Evolutionary conservation across 495 filamentous ascomycete genomes (phyloP), one percentile per base, ranked within the genome.

Genomic region (Staphylotrichum longicolle): DNA sequence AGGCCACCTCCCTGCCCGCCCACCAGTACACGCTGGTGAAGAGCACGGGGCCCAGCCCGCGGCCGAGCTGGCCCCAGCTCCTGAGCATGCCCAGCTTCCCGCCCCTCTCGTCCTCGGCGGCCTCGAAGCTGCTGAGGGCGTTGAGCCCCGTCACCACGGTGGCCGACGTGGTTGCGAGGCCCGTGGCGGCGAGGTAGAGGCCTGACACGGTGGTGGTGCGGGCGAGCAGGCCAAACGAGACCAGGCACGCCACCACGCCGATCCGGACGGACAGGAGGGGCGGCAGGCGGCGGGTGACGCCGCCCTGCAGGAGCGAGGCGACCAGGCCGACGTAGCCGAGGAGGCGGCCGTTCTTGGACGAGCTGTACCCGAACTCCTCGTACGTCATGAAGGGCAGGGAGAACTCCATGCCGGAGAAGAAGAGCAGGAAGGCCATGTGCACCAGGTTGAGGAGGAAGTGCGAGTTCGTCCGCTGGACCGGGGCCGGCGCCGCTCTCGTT

Each of bases 11-110:
- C 44, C 94, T 78, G 0, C 95, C 94, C 37, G 91, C 93, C 95
- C 95, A 99, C 94, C 94, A 99, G 76, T 98, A 99, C 60, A 99
- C 79, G n/a, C 90, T 88, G 65, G 93, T 97, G 68, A 98, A 99
- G 49, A 95, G 70, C 32, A 98, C 67, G 2, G 94, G 94, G 0
- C 94, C 94, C 20, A 93, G 72, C 4, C 93, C 90, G 30, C 95
- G 79, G 3, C 94, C 95, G 9, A 92, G 78, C 76, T 98, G 94
- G 4, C 94, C 88, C 76, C 78, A 83, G 69, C 91, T 93, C 30
- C 94, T 78, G 60, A 96, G 84, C 53, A 90, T 85, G 0, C 94
- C 94, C 61, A 98, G 72, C 57, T 94, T 94, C 27, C 85, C 85
- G 3, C 94, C 94, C 39, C 94, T 82, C 74, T 97, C 91, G 9